Evolutionary conservation across 768 basidiomycete species (phyloP).

Genomic region (Auricularia sp.): DNA sequence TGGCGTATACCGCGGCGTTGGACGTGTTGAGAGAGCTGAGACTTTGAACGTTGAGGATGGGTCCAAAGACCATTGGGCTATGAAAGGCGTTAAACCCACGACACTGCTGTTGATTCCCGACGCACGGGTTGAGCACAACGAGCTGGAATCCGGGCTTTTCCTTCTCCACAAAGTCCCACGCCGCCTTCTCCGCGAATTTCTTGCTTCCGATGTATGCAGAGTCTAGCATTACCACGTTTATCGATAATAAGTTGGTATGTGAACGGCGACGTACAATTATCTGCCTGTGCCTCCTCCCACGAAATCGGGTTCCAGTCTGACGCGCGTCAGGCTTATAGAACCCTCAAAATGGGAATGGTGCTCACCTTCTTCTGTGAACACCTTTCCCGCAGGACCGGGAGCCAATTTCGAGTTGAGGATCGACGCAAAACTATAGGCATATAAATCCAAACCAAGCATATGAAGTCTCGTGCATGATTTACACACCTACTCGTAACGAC

Average conservation of each 20-base stretch:
- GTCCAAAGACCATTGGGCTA: not conserved
- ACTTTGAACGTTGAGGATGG: not conserved
- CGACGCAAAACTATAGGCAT: not conserved
- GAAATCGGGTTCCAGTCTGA: slow-evolving; percentile 4
- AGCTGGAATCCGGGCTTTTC: slow-evolving; percentile 3
- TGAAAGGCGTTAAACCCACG: not conserved
- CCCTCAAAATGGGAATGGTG: not conserved
- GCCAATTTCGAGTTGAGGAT: not conserved
- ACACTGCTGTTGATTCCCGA: not conserved
- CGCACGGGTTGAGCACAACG: slow-evolving; percentile 1
- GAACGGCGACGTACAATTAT: not conserved
- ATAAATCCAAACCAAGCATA: no score
- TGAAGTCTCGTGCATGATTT: not conserved
- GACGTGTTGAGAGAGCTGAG: not conserved
- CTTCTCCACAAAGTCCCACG: slow-evolving; percentile 3
- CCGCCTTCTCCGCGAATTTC: slow-evolving; percentile 4
- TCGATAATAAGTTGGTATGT: not conserved
- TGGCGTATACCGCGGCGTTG: not conserved
- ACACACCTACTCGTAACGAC: slow-evolving; percentile 12
- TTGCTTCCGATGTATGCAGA: not conserved
- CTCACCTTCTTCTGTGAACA: slow-evolving; percentile 3
- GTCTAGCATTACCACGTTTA: not conserved
- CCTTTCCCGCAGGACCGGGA: not conserved
- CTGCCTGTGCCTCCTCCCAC: not conserved
- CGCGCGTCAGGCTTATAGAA: not conserved